A percentile compares a stretch with the other conserved stretches of the same genome.
phyloP scores from a whole-genome alignment of 768 basidiomycete species.

The Xerocomellus intermedius region DNA sequence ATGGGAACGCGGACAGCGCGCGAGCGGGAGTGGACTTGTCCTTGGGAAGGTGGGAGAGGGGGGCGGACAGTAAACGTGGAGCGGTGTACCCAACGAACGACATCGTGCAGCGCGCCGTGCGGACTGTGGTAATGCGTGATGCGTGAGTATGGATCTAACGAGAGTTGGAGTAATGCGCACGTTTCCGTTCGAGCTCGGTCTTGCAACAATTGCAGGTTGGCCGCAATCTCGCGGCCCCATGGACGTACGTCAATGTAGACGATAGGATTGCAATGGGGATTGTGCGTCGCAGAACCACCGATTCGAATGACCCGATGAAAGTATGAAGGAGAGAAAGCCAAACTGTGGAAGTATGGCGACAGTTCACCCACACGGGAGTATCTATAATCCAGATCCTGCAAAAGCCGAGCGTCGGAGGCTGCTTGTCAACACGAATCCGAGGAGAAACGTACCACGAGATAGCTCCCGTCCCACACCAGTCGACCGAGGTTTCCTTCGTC shows the following conservation, averaged over 20 bases:
- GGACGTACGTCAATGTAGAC: slow-evolving; percentile 72
- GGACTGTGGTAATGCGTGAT: slow-evolving; percentile 45
- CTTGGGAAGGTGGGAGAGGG: slow-evolving; percentile 33
- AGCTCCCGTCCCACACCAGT: slow-evolving; percentile 86
- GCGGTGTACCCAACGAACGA: slow-evolving; percentile 83
- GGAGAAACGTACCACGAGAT: slow-evolving; percentile 65
- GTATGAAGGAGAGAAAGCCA: slow-evolving; percentile 85
- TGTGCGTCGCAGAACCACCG: slow-evolving; percentile 28
- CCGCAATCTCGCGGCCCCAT: slow-evolving; percentile 76
- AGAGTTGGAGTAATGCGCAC: slow-evolving; percentile 43
- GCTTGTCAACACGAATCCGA: not conserved
- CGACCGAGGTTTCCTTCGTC: slow-evolving; percentile 86
- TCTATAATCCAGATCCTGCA: slow-evolving; percentile 80
- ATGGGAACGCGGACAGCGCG: slow-evolving; percentile 42
- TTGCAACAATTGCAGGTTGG: slow-evolving; percentile 72
- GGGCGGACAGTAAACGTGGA: slow-evolving; percentile 71
- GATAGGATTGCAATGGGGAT: slow-evolving; percentile 57
- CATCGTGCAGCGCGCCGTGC: slow-evolving; percentile 74
- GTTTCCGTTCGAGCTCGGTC: slow-evolving; percentile 78
- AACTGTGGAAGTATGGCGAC: slow-evolving; percentile 73
- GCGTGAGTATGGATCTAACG: slow-evolving; percentile 1
- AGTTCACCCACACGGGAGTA: slow-evolving; percentile 75
- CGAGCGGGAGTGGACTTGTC: slow-evolving; percentile 28
- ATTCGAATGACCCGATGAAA: slow-evolving; percentile 84
- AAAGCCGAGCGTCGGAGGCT: not conserved